A percentile compares a stretch with the other conserved stretches of the same genome.
Evolutionary conservation across 495 filamentous ascomycete genomes (phyloP).

Genomic region (Penicillium verhagenii): DNA sequence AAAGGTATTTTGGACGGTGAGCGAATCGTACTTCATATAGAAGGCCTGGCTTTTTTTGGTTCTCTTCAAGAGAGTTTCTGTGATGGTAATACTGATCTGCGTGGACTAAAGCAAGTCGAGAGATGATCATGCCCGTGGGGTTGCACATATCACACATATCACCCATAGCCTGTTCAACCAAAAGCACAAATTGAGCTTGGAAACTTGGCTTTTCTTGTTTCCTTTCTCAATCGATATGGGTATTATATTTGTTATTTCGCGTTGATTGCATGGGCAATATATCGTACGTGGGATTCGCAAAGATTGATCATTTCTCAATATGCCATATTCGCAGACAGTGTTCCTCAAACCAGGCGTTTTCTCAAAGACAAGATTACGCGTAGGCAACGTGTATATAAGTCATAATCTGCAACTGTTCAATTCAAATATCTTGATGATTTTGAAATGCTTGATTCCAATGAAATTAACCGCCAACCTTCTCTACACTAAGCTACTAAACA

Average conservation of each 20-base stretch:
- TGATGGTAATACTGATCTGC: not conserved
- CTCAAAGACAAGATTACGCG: not conserved
- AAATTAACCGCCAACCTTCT: no score
- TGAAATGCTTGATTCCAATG: not conserved
- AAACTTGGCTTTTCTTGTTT: not conserved
- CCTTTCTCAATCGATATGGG: not conserved
- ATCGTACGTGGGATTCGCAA: no score
- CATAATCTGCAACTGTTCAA: not conserved
- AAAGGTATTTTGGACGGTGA: no score
- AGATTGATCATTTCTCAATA: not conserved
- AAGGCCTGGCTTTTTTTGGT: no score
- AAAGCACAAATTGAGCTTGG: not conserved
- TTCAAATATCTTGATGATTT: not conserved
- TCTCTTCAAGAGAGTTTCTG: no score
- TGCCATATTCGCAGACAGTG: not conserved
- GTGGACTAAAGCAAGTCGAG: not conserved
- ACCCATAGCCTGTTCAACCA: not conserved
- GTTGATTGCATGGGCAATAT: no score
- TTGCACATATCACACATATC: not conserved
- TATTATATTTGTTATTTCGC: no score
- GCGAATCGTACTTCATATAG: no score
- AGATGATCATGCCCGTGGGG: not conserved
- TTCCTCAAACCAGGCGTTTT: not conserved
- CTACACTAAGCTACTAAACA: no score
- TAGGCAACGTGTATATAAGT: not conserved